Evolutionary conservation across 805 yeast species (phyloP), one percentile per base, ranked within the genome.

Genomic region (Jamesozyma lodderae): DNA sequence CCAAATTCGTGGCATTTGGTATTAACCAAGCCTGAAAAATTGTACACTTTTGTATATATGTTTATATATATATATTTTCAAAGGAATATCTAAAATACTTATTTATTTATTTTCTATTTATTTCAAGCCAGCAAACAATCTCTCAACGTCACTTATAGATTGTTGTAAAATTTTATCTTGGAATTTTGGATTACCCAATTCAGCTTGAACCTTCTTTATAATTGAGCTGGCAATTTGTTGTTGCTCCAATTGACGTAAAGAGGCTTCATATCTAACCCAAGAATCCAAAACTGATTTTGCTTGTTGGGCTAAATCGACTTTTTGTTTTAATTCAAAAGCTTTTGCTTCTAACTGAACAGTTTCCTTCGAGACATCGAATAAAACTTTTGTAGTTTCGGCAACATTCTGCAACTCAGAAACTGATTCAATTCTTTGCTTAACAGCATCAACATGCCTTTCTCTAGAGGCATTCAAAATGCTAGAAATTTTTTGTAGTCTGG

Each of bases 241-340:
- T 75, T 92, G 98, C 75, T 92, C 95, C 61, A 78, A 69, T 73
- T 86, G 95, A 73, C 96, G 90, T 52, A 88, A 92, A 63, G 86
- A 87, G 52, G 85, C 81, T 74, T 92, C 98, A 68, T 83, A 84
- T 77, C 97, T 85, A 56, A 88, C 96, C 98, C 98, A 92, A 13
- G 97, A 86, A 70, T 92, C 98, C 62, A 92, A 78, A 44, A 90
- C 95, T 41, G 92, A 70, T 72, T 83, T 87, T 59, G 97, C 97
- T 73, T 87, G 95, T 46, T 70, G 55, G 41, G 94, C 90, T 51
- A 87, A 75, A 47, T 79, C 87, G 51, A 85, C 87, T 62, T 79
- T 68, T 74, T 92, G 98, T 73, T 87, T 82, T 64, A 85, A 77
- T 70, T 84, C 94, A 60, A 88, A 92, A 41, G 90, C 78, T 69